These are phyloP conservation scores for Acanthamoeba royreba DNA, from an alignment of 208 protist genomes.

Conservation along the genomic window DNA sequence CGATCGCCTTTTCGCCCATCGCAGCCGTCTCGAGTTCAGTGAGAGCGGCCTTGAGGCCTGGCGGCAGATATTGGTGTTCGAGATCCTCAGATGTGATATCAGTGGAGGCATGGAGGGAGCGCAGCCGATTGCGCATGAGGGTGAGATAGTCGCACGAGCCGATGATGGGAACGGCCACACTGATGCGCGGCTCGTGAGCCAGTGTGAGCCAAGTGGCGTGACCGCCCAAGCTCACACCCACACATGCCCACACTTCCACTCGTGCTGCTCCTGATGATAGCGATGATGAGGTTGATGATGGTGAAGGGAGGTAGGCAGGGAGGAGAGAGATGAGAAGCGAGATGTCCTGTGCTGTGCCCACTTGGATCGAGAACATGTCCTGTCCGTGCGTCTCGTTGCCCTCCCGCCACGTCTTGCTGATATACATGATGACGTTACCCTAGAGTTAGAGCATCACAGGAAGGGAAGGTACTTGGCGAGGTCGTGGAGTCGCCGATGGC, in stretches of 20 bases:
- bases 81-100: background rate
- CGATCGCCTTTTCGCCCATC: background rate
- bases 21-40: background rate
- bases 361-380: background rate
- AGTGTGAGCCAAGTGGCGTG: background rate
- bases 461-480: background rate
- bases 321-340: background rate
- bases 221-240: background rate
- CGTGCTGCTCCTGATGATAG: too few species aligned
- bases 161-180: background rate
- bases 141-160: background rate
- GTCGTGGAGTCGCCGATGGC: background rate
- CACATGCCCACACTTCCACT: background rate
- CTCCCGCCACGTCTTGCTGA: background rate
- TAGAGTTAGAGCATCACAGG: background rate
- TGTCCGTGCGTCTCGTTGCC: background rate
- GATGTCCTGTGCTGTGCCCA: background rate
- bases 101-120: background rate
- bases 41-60: background rate
- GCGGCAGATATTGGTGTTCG: background rate
- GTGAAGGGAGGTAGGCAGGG: background rate
- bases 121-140: background rate
- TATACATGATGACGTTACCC: background rate
- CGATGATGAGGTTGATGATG: too few species aligned
- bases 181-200: background rate